A percentile compares a stretch with the other conserved stretches of the same genome.
phyloP scores from a whole-genome alignment of 2,329 filamentous ascomycete species.

The Elsinoe arachidis region DNA sequence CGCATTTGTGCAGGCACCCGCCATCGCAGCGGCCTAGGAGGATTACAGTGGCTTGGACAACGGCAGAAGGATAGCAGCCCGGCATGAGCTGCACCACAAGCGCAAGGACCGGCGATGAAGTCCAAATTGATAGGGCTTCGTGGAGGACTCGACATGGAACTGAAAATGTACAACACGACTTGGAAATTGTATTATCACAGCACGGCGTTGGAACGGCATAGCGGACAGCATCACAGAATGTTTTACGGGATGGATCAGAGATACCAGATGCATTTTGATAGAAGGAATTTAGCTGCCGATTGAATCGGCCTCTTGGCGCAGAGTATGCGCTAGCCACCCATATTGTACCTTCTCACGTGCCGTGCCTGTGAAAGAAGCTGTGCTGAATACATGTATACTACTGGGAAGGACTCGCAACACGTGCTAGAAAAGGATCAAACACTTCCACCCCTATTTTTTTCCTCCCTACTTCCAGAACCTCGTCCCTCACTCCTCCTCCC shows the following conservation, averaged over 20 bases:
- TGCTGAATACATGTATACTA: not conserved
- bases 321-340: not conserved
- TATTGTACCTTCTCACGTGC: not conserved
- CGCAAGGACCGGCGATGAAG: not conserved
- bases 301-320: conserved; percentile 3
- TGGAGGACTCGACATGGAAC: not conserved
- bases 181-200: not conserved
- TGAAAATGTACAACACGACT: not conserved
- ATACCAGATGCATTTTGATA: conserved; percentile 9
- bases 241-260: conserved; percentile 5
- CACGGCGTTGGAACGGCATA: conserved; percentile 1
- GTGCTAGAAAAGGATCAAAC: too few relatives aligned
- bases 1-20: conserved; percentile 27
- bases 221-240: conserved; percentile 4
- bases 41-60: not conserved
- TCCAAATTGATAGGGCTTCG: not conserved
- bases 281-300: not conserved
- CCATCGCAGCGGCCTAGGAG: not conserved
- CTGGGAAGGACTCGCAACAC: not conserved
- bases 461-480: not conserved
- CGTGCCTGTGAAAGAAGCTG: not conserved
- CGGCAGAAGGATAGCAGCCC: not conserved
- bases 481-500: not conserved
- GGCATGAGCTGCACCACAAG: not conserved
- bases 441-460: too few relatives aligned